Percentiles rank a stretch among this genome's conserved stretches.
phyloP scores from a whole-genome alignment of 306 rosid genomes.

The Fragaria iinumae region DNA sequence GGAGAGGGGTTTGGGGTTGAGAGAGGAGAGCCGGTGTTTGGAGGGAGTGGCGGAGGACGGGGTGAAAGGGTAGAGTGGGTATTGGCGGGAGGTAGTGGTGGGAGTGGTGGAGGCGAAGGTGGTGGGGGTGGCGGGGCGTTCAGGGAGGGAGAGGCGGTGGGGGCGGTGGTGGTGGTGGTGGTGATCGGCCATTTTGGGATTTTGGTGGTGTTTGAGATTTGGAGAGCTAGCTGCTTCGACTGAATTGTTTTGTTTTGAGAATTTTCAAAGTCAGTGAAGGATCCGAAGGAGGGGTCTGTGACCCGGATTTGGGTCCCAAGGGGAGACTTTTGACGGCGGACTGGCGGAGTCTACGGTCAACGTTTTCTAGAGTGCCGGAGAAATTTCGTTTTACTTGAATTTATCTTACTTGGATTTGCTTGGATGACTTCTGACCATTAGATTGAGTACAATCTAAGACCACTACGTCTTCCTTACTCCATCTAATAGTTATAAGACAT shows the following conservation, averaged over 20 bases:
- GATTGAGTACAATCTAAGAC: too few relatives aligned
- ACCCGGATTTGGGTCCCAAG: neutral
- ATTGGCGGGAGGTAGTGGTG: conserved; percentile 26
- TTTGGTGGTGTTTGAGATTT: neutral
- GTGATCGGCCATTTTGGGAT: conserved; percentile 60
- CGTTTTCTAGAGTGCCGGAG: neutral
- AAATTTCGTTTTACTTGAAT: too few relatives aligned
- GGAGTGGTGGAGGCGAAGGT: conserved; percentile 33
- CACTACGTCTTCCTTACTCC: too few relatives aligned
- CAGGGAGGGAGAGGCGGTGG: conserved; percentile 29
- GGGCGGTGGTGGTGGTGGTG: conserved; percentile 32
- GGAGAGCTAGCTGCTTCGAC: neutral
- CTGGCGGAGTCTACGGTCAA: neutral
- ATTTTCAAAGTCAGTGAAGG: neutral
- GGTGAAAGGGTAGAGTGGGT: conserved; percentile 48
- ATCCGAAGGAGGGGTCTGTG: neutral
- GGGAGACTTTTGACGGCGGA: neutral
- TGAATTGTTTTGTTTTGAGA: too few relatives aligned
- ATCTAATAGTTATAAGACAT: too few relatives aligned
- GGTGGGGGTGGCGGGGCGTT: conserved; percentile 33
- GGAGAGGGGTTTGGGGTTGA: conserved; percentile 41
- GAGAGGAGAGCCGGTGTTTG: conserved; percentile 49
- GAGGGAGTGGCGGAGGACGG: conserved; percentile 63
- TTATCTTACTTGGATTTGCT: too few relatives aligned
- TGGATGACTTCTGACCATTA: too few relatives aligned